These are phyloP conservation scores for Sporothrix curviconia DNA, from an alignment of 2,329 filamentous ascomycete species.

Conservation along the genomic window DNA sequence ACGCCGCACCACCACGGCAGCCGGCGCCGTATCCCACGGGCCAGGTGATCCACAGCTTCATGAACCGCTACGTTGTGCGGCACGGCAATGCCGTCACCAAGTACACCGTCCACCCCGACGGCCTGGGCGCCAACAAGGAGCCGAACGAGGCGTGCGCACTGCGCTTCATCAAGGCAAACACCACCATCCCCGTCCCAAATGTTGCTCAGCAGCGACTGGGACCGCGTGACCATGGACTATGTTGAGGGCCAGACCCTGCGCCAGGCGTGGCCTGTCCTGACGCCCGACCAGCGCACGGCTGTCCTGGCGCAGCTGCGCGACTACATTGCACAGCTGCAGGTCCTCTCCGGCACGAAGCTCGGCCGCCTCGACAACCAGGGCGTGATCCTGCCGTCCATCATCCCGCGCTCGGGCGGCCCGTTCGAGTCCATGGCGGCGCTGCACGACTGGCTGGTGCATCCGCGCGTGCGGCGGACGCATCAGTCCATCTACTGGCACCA, in stretches of 20 bases:
- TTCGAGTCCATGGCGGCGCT: conserved; percentile 20
- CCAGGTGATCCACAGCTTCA: conserved; percentile 17
- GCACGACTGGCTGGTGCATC: conserved; percentile 23
- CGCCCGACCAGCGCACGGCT: conserved; percentile 16
- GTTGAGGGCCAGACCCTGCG: conserved; percentile 24
- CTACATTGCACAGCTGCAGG: conserved; percentile 22
- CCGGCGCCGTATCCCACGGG: conserved; percentile 21
- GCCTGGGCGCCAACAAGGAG: conserved; percentile 17
- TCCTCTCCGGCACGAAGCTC: conserved; percentile 14
- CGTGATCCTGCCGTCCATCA: conserved; percentile 20
- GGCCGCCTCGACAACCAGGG: conserved; percentile 24
- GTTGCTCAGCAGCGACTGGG: conserved; percentile 25
- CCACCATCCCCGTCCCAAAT: conserved; percentile 23
- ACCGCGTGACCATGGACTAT: conserved; percentile 25
- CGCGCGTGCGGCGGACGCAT: conserved; percentile 13
- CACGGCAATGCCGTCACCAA: conserved; percentile 19
- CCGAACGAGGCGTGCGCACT: conserved; percentile 21
- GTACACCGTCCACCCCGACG: conserved; percentile 19
- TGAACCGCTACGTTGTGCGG: conserved; percentile 16
- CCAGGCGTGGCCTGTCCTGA: conserved; percentile 21
- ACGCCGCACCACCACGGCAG: conserved; percentile 15
- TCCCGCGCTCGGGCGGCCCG: conserved; percentile 21
- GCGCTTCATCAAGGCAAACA: conserved; percentile 21
- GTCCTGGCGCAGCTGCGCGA: conserved; percentile 21
- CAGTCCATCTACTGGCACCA: conserved; percentile 22